These are phyloP conservation scores for Eucalyptus pumila DNA, from an alignment of 345 rosid species.

Conservation along the genomic window DNA sequence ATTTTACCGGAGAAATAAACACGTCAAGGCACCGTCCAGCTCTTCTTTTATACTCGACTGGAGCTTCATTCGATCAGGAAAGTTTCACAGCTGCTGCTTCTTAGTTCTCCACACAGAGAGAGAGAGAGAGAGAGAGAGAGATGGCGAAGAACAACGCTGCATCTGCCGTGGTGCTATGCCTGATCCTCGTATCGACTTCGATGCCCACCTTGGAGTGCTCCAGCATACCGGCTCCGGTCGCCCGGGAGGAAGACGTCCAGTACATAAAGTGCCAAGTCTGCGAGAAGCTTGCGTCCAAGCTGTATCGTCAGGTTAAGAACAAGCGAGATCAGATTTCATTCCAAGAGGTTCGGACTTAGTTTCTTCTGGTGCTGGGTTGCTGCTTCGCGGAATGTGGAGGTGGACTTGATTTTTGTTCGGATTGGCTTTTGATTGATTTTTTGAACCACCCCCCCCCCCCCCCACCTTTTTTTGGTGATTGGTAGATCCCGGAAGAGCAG, in stretches of 20 bases:
- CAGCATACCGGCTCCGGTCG: slow-evolving; percentile 35
- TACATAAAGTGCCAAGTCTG: slow-evolving; percentile 85
- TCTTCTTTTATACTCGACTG: not conserved
- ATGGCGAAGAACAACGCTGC: slow-evolving; percentile 20
- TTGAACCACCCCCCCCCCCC: no score
- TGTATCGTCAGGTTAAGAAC: slow-evolving; percentile 49
- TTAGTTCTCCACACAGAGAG: not conserved
- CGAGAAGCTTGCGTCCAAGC: slow-evolving; percentile 55
- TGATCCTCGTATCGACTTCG: slow-evolving; percentile 17
- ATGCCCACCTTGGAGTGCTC: slow-evolving; percentile 26
- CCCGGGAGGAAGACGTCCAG: slow-evolving; percentile 76
- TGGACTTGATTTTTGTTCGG: not conserved
- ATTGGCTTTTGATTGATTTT: not conserved
- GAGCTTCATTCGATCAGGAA: not conserved
- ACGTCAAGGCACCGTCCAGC: not conserved
- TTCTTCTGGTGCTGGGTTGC: not conserved
- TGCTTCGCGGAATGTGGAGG: not conserved
- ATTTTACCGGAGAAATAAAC: not conserved
- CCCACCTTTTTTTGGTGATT: not conserved
- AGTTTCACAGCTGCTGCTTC: not conserved
- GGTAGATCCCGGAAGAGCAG: slow-evolving; percentile 63
- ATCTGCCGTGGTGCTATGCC: slow-evolving; percentile 4
- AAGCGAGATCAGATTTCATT: slow-evolving; percentile 70
- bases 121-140: not conserved
- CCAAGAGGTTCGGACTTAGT: slow-evolving; percentile 33